These are phyloP conservation scores for Bipolaris oryzae DNA, from an alignment of 2,329 filamentous ascomycete genomes.

Conservation along the genomic window DNA sequence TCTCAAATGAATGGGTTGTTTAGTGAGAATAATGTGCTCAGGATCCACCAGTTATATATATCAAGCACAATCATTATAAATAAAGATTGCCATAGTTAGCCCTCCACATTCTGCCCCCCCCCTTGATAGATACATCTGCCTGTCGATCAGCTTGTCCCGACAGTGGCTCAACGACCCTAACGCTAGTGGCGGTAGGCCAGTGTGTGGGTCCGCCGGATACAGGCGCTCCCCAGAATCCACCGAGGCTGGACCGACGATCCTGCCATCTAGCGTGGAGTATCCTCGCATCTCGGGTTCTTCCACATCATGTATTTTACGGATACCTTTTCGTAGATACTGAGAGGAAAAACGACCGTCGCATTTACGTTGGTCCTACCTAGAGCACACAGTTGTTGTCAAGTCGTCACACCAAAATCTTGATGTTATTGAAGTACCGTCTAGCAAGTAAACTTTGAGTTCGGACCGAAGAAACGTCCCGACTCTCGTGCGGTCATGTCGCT, in stretches of 20 bases:
- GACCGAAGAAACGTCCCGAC: constrained; percentile 3
- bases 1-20: background rate
- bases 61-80: background rate
- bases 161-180: background rate
- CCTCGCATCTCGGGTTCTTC: background rate
- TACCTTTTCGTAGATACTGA: background rate
- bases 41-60: background rate
- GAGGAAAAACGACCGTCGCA: background rate
- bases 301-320: background rate
- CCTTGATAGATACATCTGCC: background rate
- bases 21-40: background rate
- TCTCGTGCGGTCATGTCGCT: background rate
- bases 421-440: background rate
- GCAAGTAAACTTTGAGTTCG: background rate
- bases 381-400: background rate
- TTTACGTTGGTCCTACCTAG: background rate
- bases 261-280: background rate
- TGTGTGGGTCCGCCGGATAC: background rate
- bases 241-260: background rate
- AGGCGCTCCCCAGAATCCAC: background rate
- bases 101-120: constrained; percentile 2
- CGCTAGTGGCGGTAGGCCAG: constrained; percentile 1
- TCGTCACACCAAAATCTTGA: background rate
- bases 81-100: background rate
- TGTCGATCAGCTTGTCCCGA: constrained; percentile 1